Evolutionary conservation across 441 rosid genomes (phyloP), one percentile per base, ranked within the genome.

Genomic region (Lepidium campestre): DNA sequence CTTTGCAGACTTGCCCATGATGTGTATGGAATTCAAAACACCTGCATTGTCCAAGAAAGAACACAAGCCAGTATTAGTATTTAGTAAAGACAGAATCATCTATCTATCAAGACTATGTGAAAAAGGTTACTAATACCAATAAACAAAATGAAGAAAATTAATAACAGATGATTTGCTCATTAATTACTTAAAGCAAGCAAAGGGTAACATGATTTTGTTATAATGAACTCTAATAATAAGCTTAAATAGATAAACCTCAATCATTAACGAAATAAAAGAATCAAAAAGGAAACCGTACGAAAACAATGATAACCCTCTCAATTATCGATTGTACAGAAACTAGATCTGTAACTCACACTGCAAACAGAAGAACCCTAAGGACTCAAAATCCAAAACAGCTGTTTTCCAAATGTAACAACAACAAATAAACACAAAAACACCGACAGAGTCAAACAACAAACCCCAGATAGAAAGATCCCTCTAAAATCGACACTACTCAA

Each of bases 1-100:
- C 77, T 78, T 90, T 11, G 81, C 78, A 1, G 97, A 81, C 69
- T 83, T 93, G 3, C 98, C 96, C 97, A 93, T 93, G 10, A 57
- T 57, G 57, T 57, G 52, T 48, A 41, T 35, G 49, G 10, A 48
- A 48, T 44, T 73, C 57, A 48, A 41, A 72, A 60, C 42, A 65
- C 69, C 44, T 42, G 49, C 64, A 71, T 39, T 55, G 19, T 61
- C 68, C 72, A 71, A 64, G 47, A 25, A 39, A 56, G 60, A 65
- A 32, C 42, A 75, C 79, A 70, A 29, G 6, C 17, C 65, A 77
- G n/a, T 40, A 19, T 18, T 19, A 19, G 18, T 35, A 37, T 34
- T 37, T 31, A 53, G 19, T 9, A 6, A 40, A 15, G 17, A 41
- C 3, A 25, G 5, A 17, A 19, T 18, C 11, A 61, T 34, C 13